These are phyloP conservation scores for Ganoderma lucidum DNA, from an alignment of 1,284 basidiomycete species.

Conservation along the genomic window DNA sequence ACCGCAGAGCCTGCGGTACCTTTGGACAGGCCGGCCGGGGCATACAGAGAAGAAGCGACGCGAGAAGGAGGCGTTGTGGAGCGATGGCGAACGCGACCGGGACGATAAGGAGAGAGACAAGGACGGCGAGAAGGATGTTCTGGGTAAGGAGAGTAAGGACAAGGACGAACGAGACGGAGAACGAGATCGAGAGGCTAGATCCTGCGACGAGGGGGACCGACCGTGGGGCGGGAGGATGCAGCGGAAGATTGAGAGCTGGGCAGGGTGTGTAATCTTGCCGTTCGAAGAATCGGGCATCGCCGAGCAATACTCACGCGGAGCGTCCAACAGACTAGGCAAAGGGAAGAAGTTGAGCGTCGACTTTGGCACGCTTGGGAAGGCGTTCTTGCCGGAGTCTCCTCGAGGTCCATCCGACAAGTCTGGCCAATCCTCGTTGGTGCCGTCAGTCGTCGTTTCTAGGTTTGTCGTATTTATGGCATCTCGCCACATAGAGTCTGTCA, in stretches of 20 bases:
- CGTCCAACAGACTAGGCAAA: conserved; percentile 40
- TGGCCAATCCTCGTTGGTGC: conserved; percentile 37
- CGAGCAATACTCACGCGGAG: conserved; percentile 1
- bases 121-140: conserved; percentile 38
- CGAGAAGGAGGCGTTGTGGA: conserved; percentile 44
- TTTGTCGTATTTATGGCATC: conserved; percentile 30
- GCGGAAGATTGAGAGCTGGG: conserved; percentile 75
- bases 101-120: conserved; percentile 42
- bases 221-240: conserved; percentile 69
- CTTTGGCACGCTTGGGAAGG: conserved; percentile 39
- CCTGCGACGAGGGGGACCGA: conserved; percentile 47
- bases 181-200: conserved; percentile 42
- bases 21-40: conserved; percentile 50
- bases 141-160: conserved; percentile 45
- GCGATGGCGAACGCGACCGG: conserved; percentile 45
- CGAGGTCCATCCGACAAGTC: conserved; percentile 35
- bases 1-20: conserved; percentile 46
- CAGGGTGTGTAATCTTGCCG: conserved; percentile 51
- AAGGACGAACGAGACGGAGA: conserved; percentile 43
- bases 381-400: conserved; percentile 34
- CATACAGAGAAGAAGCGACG: conserved; percentile 43
- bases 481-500: conserved; percentile 3
- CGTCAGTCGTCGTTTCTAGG: conserved; percentile 47
- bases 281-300: not conserved
- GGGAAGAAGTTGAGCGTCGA: conserved; percentile 49